phyloP scores from a whole-genome alignment of 768 basidiomycete species.

The Amylocystis lapponica region DNA sequence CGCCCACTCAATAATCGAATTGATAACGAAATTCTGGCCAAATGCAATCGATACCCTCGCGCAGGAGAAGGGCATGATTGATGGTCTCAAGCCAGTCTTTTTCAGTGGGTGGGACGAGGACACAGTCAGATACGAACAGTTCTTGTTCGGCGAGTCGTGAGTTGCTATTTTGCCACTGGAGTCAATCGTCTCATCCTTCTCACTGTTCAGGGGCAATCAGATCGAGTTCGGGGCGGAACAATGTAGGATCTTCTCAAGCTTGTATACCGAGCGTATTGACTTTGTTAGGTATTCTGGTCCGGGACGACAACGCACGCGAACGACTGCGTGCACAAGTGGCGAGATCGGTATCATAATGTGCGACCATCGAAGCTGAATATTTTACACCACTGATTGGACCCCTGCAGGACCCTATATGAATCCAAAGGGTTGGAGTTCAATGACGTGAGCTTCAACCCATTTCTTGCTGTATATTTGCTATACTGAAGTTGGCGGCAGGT shows the following conservation, averaged over 20 bases:
- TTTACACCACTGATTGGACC: too few relatives aligned
- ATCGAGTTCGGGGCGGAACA: constrained; percentile 63
- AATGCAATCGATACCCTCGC: constrained; percentile 55
- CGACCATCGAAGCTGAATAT: too few relatives aligned
- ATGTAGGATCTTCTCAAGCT: constrained; percentile 32
- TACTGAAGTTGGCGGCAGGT: constrained; percentile 36
- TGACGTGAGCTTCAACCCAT: constrained; percentile 38
- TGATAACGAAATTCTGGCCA: constrained; percentile 59
- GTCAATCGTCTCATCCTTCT: neutral
- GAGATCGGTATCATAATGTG: constrained; percentile 53
- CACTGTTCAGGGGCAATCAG: constrained; percentile 32
- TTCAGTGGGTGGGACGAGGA: constrained; percentile 42
- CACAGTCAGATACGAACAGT: constrained; percentile 44
- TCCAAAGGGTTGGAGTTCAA: constrained; percentile 67
- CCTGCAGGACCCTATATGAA: constrained; percentile 48
- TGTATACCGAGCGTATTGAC: neutral
- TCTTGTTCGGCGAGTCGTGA: constrained; percentile 47
- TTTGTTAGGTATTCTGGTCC: constrained; percentile 58
- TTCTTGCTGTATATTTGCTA: neutral
- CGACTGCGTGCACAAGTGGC: constrained; percentile 48
- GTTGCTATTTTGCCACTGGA: constrained; percentile 13
- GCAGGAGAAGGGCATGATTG: constrained; percentile 49
- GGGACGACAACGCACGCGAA: constrained; percentile 47
- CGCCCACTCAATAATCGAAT: constrained; percentile 57
- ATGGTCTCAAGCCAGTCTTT: constrained; percentile 54